Evolutionary conservation across 2,329 filamentous ascomycete species (phyloP), one percentile per base, ranked within the genome.

Genomic region (Alternaria consortialis): DNA sequence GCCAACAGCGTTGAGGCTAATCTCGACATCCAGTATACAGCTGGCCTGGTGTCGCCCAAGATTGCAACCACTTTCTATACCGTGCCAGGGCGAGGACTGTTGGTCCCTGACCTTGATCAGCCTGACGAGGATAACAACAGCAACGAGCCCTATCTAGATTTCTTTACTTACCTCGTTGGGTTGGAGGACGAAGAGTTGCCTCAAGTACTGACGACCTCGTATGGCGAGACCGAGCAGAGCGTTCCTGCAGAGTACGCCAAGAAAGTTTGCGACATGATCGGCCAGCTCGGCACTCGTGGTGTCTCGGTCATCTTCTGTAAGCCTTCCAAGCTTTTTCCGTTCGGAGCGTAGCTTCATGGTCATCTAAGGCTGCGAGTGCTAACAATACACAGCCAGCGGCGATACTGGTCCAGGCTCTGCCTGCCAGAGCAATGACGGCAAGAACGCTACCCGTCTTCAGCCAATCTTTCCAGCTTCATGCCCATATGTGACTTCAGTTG

Each of bases 21-120:
- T 65, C 75, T 85, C 17, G 83, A 85, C 60, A 77, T 83, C 37
- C 82, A 85, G 66, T 84, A 84, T 61, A 83, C 83, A 5, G 63
- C 82, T 42, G 80, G 81, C 31, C 63, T 84, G 13, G 79, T 80
- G 57, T 67, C 79, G 11, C 81, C 82, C 0, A 64, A 39, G 8
- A 68, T 83, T 15, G 78, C 80, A 2, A 79, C 81, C 12, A 81
- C 77, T 9, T 83, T 83, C 63, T 85, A 78, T 70, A 83, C 79
- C 71, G 84, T 82, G 32, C 79, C 80, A 34, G 81, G 81, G n/a
- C 80, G 80, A 37, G 83, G 80, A 12, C 65, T 71, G 4, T 75
- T 84, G 7, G 73, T 85, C 11, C 82, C 83, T 0, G 82, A 85
- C 64, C 74, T 84, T 1, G 82, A 83, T 64, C 77, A 83, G 63